A percentile compares a stretch with the other conserved stretches of the same genome.
phyloP scores from a whole-genome alignment of 805 yeast species.

The Hanseniaspora clermontiae region DNA sequence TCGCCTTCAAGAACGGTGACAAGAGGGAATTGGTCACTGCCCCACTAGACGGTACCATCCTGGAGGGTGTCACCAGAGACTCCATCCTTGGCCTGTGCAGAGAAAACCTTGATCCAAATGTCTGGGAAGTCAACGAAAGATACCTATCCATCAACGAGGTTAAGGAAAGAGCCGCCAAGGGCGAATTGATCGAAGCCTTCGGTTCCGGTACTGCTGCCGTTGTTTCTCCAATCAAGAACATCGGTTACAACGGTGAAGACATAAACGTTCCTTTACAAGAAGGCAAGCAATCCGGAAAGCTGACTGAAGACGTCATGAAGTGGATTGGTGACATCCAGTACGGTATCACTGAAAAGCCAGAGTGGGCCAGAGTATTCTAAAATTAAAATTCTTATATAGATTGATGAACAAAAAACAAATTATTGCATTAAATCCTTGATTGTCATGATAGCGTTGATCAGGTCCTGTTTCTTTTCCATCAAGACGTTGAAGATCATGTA shows the following conservation, averaged over 20 bases:
- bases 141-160: constrained; percentile 72
- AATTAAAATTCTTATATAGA: background rate
- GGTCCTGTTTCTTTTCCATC: constrained; percentile 9
- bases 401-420: background rate
- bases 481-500: constrained; percentile 10
- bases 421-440: constrained; percentile 2
- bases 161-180: constrained; percentile 59
- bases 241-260: constrained; percentile 63
- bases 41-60: constrained; percentile 92
- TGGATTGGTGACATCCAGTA: constrained; percentile 90
- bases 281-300: constrained; percentile 66
- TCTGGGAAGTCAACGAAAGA: constrained; percentile 80
- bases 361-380: constrained; percentile 33
- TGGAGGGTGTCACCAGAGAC: constrained; percentile 94
- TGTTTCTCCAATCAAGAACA: constrained; percentile 82
- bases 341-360: constrained; percentile 59
- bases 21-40: constrained; percentile 89
- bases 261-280: constrained; percentile 68
- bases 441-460: constrained; percentile 5
- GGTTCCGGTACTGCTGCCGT: constrained; percentile 98
- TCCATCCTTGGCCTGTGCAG: constrained; percentile 69
- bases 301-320: constrained; percentile 62
- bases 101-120: constrained; percentile 56
- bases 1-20: constrained; percentile 61
- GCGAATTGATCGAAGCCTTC: constrained; percentile 83